A percentile compares a stretch with the other conserved stretches of the same genome.
phyloP scores from a whole-genome alignment of 352 stramenopile species.

The Pythium sukuiense region DNA sequence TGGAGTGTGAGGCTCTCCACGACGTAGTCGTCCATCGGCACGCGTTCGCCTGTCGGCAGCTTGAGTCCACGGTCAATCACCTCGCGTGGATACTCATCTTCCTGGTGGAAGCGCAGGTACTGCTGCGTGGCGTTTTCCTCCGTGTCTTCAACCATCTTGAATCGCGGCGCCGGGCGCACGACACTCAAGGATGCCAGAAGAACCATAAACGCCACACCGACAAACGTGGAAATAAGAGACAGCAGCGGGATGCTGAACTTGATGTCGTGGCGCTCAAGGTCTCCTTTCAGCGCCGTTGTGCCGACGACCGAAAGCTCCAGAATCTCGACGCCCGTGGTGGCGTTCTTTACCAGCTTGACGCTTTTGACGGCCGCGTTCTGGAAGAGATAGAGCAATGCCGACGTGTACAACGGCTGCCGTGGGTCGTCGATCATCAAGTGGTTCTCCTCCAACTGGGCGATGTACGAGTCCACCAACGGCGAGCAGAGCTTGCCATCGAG shows the following conservation, averaged over 20 bases:
- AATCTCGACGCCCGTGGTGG: constrained; percentile 2
- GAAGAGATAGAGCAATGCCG: constrained; percentile 52
- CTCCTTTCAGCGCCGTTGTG: constrained; percentile 32
- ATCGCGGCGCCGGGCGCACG: constrained; percentile 21
- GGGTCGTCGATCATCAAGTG: constrained; percentile 46
- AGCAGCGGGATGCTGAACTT: constrained; percentile 13
- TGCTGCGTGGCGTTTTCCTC: constrained; percentile 30
- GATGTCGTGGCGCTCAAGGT: constrained; percentile 10
- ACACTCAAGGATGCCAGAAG: constrained; percentile 28
- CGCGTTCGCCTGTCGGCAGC: constrained; percentile 12
- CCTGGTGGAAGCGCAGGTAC: constrained; percentile 33
- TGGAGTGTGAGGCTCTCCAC: constrained; percentile 18
- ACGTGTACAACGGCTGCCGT: constrained; percentile 46
- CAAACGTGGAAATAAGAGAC: constrained; percentile 39
- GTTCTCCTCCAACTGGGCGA: constrained; percentile 44
- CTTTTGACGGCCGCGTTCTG: constrained; percentile 39
- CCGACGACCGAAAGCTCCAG: constrained; percentile 24
- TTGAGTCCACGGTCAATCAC: constrained; percentile 14
- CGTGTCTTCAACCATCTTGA: constrained; percentile 31
- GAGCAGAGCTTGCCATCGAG: constrained; percentile 28
- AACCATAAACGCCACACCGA: constrained; percentile 34
- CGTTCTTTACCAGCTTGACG: background rate
- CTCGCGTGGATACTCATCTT: constrained; percentile 37
- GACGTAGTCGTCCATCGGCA: constrained; percentile 24
- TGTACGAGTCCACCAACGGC: constrained; percentile 42